These are phyloP conservation scores for Schwanniomyces etchellsii DNA, from an alignment of 1,139 yeast genomes.

Conservation along the genomic window DNA sequence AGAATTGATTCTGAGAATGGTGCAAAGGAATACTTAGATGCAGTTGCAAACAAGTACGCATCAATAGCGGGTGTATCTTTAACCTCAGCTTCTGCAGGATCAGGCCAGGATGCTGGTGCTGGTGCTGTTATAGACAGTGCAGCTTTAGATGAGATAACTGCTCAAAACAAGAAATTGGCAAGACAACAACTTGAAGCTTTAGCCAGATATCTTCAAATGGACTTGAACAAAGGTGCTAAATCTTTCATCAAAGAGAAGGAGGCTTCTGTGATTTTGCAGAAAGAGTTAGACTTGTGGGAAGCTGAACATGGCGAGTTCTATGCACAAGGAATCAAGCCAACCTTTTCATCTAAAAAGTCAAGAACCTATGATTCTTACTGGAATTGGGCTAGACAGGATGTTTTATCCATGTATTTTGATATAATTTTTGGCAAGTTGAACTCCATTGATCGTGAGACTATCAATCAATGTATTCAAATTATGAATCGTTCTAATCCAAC, in stretches of 20 bases:
- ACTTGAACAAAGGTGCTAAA: constrained; percentile 86
- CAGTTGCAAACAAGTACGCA: constrained; percentile 81
- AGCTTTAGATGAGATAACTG: constrained; percentile 89
- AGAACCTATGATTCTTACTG: constrained; percentile 96
- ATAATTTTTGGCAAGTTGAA: constrained; percentile 90
- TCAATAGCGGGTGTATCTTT: constrained; percentile 73
- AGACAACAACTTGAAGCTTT: constrained; percentile 92
- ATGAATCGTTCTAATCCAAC: constrained; percentile 97
- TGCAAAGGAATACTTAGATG: constrained; percentile 84
- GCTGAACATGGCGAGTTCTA: constrained; percentile 94
- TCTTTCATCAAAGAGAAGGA: constrained; percentile 82
- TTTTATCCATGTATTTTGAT: constrained; percentile 88
- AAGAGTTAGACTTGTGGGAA: constrained; percentile 88
- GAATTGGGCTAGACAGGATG: constrained; percentile 99
- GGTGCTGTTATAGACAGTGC: constrained; percentile 94
- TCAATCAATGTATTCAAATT: constrained; percentile 91
- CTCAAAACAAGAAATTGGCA: constrained; percentile 84
- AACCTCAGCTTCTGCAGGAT: constrained; percentile 55
- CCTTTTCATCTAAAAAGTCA: constrained; percentile 87
- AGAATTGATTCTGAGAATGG: constrained; percentile 85
- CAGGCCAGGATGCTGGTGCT: constrained; percentile 56
- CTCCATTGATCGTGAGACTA: constrained; percentile 91
- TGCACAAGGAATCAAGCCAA: constrained; percentile 86
- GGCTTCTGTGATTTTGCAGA: constrained; percentile 76
- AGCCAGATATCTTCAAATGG: constrained; percentile 91